phyloP scores from a whole-genome alignment of 148 eudicot species.

The Vaccinium macrocarpon region DNA sequence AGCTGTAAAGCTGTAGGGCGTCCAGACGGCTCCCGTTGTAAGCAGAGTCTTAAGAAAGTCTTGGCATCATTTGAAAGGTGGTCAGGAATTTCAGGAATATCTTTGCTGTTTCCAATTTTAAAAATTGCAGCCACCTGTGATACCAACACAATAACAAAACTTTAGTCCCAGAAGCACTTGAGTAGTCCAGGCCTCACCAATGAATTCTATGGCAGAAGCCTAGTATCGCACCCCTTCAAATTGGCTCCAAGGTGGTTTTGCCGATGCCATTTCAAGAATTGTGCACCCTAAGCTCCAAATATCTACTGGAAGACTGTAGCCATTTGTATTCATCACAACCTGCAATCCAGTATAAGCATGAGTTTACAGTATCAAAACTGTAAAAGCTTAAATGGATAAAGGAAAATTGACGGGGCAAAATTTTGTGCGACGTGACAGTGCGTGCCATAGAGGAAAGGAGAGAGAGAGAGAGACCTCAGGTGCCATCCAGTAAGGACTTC shows the following conservation, averaged over 20 bases:
- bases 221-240: slow-evolving; percentile 80
- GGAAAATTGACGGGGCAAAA: not conserved
- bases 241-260: slow-evolving; percentile 98
- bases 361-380: slow-evolving; percentile 8
- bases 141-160: slow-evolving; percentile 15
- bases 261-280: slow-evolving; percentile 81
- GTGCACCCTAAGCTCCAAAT: slow-evolving; percentile 99
- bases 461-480: slow-evolving; percentile 66
- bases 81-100: slow-evolving; percentile 77
- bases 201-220: slow-evolving; percentile 3
- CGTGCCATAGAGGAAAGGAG: slow-evolving; percentile 22
- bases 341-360: slow-evolving; percentile 22
- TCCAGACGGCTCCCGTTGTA: slow-evolving; percentile 74
- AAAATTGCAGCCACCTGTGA: slow-evolving; percentile 89
- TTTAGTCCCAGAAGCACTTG: slow-evolving; percentile 17
- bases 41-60: slow-evolving; percentile 66
- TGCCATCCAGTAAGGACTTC: slow-evolving; percentile 99
- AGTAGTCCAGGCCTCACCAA: not conserved
- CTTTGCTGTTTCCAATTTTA: slow-evolving; percentile 96
- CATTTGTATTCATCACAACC: slow-evolving; percentile 92
- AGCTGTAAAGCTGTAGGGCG: slow-evolving; percentile 73
- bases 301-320: slow-evolving; percentile 85
- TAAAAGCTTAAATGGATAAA: not conserved
- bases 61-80: slow-evolving; percentile 78
- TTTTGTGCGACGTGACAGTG: not conserved